A percentile compares a stretch with the other conserved stretches of the same genome.
phyloP scores from a whole-genome alignment of 768 basidiomycete species.

The Boletus huronensis region DNA sequence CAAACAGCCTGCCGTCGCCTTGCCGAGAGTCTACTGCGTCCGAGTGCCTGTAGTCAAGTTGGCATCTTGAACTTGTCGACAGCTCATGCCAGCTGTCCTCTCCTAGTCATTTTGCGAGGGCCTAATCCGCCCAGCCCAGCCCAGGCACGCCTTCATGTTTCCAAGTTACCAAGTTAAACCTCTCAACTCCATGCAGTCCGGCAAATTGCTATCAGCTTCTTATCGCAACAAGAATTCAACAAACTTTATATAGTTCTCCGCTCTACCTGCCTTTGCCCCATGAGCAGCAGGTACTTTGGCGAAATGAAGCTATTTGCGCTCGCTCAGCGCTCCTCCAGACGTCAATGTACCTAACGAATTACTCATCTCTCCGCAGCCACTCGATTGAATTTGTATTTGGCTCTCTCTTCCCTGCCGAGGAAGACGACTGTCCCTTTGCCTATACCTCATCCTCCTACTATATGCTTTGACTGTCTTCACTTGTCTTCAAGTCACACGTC shows the following conservation, averaged over 20 bases:
- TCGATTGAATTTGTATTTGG: slow-evolving; percentile 9
- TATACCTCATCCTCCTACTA: not conserved
- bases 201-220: slow-evolving; percentile 18
- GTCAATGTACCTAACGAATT: slow-evolving; percentile 29
- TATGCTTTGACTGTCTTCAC: not conserved
- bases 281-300: slow-evolving; percentile 13
- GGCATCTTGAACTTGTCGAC: not conserved
- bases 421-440: not conserved
- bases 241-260: slow-evolving; percentile 26
- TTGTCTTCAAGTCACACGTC: not conserved
- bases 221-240: slow-evolving; percentile 18
- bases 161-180: too few species aligned
- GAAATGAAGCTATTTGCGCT: slow-evolving; percentile 25
- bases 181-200: not conserved
- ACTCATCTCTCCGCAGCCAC: slow-evolving; percentile 18
- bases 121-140: not conserved
- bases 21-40: slow-evolving; percentile 5
- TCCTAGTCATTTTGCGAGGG: too few species aligned
- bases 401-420: not conserved
- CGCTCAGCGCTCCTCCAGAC: slow-evolving; percentile 8
- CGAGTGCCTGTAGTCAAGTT: not conserved
- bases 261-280: slow-evolving; percentile 18
- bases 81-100: not conserved
- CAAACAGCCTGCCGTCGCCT: slow-evolving; percentile 7
- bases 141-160: not conserved